These are phyloP conservation scores for Colletotrichum kahawae DNA, from an alignment of 2,329 filamentous ascomycete species.

Conservation along the genomic window DNA sequence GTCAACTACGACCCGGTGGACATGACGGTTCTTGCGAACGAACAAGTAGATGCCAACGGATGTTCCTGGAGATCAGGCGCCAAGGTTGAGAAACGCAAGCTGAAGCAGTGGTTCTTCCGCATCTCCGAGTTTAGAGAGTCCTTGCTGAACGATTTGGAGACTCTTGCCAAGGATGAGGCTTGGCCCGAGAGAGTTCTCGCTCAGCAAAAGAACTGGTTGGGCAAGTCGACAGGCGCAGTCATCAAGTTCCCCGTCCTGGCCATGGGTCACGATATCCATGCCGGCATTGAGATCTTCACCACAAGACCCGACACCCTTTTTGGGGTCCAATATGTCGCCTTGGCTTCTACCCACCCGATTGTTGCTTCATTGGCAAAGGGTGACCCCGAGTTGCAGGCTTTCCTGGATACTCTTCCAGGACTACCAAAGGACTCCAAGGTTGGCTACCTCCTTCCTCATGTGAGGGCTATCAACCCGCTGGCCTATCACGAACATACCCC, in stretches of 20 bases:
- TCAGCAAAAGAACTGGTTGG: conserved; percentile 90
- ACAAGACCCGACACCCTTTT: conserved; percentile 87
- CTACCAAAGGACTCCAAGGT: conserved; percentile 62
- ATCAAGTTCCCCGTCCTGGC: conserved; percentile 71
- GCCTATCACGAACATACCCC: conserved; percentile 57
- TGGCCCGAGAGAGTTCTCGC: conserved; percentile 86
- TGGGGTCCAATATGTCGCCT: conserved; percentile 83
- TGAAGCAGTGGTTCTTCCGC: conserved; percentile 90
- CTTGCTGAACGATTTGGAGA: conserved; percentile 73
- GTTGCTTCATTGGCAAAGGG: conserved; percentile 64
- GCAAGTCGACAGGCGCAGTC: conserved; percentile 75
- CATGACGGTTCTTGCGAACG: conserved; percentile 88
- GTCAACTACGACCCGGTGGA: conserved; percentile 94
- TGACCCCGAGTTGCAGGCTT: conserved; percentile 68
- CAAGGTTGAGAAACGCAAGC: conserved; percentile 76
- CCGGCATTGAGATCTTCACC: conserved; percentile 76
- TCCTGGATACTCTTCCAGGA: conserved; percentile 67
- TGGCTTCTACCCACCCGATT: conserved; percentile 75
- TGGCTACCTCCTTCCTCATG: conserved; percentile 69
- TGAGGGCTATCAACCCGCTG: conserved; percentile 71
- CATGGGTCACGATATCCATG: conserved; percentile 41
- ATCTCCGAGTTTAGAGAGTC: conserved; percentile 81
- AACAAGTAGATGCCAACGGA: conserved; percentile 88
- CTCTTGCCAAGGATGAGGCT: conserved; percentile 63
- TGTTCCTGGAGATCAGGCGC: conserved; percentile 88